Conservation (phyloP, 139 green algal genomes). For the Chlamydomonas sp. region DNA sequence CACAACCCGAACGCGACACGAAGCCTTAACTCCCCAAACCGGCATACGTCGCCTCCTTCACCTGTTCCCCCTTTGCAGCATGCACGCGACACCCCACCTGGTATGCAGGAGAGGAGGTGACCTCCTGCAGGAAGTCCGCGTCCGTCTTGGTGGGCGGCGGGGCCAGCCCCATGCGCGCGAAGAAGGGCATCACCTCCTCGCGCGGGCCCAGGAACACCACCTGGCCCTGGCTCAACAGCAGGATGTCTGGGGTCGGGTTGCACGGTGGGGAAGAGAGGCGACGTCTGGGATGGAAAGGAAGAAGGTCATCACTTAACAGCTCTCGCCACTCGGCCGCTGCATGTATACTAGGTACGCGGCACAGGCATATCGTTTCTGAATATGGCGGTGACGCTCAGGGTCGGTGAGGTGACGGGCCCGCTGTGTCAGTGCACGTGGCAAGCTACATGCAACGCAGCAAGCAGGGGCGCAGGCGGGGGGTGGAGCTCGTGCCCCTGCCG, state of each 20-base stretch:
- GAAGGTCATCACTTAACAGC: background rate
- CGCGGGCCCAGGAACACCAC: conserved; percentile 61
- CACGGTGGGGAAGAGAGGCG: conserved; percentile 76
- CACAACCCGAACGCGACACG: too few relatives aligned
- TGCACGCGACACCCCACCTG: too few relatives aligned
- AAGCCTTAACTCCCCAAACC: too few relatives aligned
- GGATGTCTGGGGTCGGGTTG: conserved; percentile 83
- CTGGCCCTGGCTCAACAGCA: conserved; percentile 66
- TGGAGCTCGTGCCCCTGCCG: too few relatives aligned
- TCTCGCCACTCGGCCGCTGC: background rate
- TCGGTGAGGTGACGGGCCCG: too few relatives aligned
- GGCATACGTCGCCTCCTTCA: too few relatives aligned
- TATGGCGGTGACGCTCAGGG: too few relatives aligned
- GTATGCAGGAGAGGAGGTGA: too few relatives aligned
- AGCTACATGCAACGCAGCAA: background rate
- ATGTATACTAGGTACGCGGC: background rate
- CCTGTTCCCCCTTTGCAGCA: too few relatives aligned
- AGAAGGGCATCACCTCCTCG: conserved; percentile 52
- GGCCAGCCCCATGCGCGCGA: conserved; percentile 64
- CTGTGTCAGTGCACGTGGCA: background rate
- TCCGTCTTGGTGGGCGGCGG: conserved; percentile 65
- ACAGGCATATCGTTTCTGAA: background rate
- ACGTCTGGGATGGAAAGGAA: conserved; percentile 26
- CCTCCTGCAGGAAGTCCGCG: conserved; percentile 79
- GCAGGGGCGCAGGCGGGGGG: background rate